phyloP scores from a whole-genome alignment of 305 asterid genomes.

The Rubia balearica region DNA sequence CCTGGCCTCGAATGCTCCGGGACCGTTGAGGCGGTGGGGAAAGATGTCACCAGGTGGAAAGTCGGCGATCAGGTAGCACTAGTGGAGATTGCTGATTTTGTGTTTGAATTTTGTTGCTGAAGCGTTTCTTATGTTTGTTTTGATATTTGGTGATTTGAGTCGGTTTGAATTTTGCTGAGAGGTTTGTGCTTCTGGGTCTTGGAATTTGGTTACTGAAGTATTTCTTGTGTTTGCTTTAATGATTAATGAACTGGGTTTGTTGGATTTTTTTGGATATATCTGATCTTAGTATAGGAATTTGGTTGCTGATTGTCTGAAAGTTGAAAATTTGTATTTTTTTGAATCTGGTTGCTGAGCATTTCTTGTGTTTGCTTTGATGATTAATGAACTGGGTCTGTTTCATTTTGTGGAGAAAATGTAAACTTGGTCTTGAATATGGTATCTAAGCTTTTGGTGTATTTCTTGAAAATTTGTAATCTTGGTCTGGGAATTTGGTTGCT shows the following conservation, averaged over 20 bases:
- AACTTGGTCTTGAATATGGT: neutral
- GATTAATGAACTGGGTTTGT: neutral
- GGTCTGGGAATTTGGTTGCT: no score
- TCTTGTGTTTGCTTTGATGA: neutral
- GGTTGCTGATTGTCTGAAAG: no score
- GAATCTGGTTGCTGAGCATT: neutral
- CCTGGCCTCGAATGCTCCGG: constrained; percentile 98
- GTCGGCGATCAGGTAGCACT: constrained; percentile 71
- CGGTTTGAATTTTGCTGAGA: neutral
- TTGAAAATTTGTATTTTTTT: neutral
- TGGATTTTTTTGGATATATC: neutral
- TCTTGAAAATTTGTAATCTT: no score
- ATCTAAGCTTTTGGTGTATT: no score
- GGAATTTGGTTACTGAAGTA: neutral
- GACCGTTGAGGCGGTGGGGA: constrained; percentile 64
- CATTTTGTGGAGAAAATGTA: neutral
- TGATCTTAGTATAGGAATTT: neutral
- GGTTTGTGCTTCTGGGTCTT: neutral
- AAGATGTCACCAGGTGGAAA: constrained; percentile 61
- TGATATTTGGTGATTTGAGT: neutral
- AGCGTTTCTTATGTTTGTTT: neutral
- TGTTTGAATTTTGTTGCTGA: neutral
- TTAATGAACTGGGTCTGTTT: neutral
- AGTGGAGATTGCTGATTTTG: neutral
- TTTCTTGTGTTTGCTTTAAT: neutral